These are phyloP conservation scores for Ophiocordyceps robertsii DNA, from an alignment of 2,329 filamentous ascomycete species.

Conservation along the genomic window DNA sequence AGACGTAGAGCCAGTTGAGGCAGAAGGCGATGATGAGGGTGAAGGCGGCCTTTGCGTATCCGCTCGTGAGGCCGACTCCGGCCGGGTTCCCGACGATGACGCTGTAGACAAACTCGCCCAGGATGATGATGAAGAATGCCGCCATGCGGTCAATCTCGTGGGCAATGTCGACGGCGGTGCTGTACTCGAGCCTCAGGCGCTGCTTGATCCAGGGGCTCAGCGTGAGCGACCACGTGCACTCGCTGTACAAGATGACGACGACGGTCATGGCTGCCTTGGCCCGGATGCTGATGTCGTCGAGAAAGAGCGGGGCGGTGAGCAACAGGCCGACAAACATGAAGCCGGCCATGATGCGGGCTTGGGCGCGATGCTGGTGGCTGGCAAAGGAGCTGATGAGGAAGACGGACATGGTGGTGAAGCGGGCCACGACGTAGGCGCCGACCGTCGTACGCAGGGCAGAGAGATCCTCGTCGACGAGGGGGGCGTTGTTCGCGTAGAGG, in stretches of 20 bases:
- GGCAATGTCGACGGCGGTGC: constrained; percentile 33
- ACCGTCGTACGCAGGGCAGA: constrained; percentile 29
- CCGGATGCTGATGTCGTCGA: constrained; percentile 23
- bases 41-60: constrained; percentile 30
- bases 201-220: constrained; percentile 29
- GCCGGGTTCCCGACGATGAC: constrained; percentile 33
- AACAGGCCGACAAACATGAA: constrained; percentile 27
- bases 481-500: constrained; percentile 33
- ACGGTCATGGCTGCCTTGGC: constrained; percentile 28
- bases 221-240: constrained; percentile 28
- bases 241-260: constrained; percentile 26
- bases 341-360: constrained; percentile 28
- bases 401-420: constrained; percentile 24
- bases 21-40: constrained; percentile 35
- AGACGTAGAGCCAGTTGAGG: constrained; percentile 35
- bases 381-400: constrained; percentile 30
- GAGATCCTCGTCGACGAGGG: constrained; percentile 26
- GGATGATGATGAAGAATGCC: constrained; percentile 37
- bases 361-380: constrained; percentile 30
- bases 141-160: constrained; percentile 36
- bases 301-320: constrained; percentile 28
- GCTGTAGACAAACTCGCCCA: constrained; percentile 34
- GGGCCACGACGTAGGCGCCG: constrained; percentile 31
- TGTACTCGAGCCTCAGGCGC: constrained; percentile 26
- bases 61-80: constrained; percentile 27